A percentile compares a stretch with the other conserved stretches of the same genome.
These are phyloP conservation scores for Favolaschia claudopus DNA, from an alignment of 768 basidiomycete species.

Conservation along the genomic window DNA sequence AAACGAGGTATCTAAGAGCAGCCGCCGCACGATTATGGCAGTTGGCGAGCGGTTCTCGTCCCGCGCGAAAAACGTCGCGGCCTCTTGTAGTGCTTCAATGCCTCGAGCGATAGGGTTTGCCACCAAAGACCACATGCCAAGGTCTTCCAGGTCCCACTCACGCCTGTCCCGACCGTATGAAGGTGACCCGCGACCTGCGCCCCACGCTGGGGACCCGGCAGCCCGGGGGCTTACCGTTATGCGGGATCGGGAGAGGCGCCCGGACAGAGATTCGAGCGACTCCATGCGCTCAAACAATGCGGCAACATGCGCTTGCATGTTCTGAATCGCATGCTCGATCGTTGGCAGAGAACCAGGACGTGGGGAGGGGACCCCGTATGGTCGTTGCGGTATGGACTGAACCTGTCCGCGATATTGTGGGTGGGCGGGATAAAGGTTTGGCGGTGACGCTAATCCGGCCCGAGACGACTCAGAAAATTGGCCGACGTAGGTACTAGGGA, in stretches of 20 bases:
- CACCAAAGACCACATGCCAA: constrained; percentile 84
- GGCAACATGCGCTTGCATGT: constrained; percentile 81
- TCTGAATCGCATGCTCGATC: constrained; percentile 81
- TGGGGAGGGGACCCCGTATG: constrained; percentile 41
- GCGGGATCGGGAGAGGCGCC: constrained; percentile 49
- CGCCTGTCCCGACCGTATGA: constrained; percentile 39
- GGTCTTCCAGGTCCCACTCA: constrained; percentile 78
- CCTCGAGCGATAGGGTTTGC: constrained; percentile 69
- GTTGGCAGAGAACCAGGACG: constrained; percentile 58
- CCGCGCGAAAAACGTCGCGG: constrained; percentile 65
- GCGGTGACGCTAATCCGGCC: constrained; percentile 45
- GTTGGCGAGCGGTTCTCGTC: constrained; percentile 71
- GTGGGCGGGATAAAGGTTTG: constrained; percentile 44
- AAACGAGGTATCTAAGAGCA: constrained; percentile 83
- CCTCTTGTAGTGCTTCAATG: constrained; percentile 53
- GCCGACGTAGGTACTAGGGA: constrained; percentile 48
- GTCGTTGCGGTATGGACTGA: constrained; percentile 36
- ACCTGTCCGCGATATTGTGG: constrained; percentile 44
- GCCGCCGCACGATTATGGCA: constrained; percentile 70
- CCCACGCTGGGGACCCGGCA: constrained; percentile 48
- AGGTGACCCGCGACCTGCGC: constrained; percentile 52
- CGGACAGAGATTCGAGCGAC: constrained; percentile 58
- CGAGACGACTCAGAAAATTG: constrained; percentile 50
- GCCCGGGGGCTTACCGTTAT: constrained; percentile 48
- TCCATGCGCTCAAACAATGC: constrained; percentile 88